Percentiles rank a stretch among this genome's conserved stretches.
These are phyloP conservation scores for Coffea humblotiana DNA, from an alignment of 305 asterid genomes.

Conservation along the genomic window DNA sequence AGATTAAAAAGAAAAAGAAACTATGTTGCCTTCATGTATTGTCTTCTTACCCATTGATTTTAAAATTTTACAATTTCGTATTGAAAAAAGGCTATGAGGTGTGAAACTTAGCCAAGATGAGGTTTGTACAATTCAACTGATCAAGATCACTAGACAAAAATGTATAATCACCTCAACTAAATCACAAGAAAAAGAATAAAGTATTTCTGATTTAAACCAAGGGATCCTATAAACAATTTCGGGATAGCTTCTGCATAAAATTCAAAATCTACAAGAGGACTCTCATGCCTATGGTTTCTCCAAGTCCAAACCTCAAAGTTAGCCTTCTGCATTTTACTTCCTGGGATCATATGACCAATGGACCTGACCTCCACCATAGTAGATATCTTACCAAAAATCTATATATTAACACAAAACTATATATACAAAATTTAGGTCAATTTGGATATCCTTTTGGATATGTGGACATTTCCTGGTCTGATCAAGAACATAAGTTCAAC, in stretches of 20 bases:
- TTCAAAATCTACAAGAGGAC: neutral
- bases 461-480: neutral
- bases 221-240: neutral
- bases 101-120: too few relatives aligned
- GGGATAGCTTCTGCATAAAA: neutral
- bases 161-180: neutral
- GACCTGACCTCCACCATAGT: neutral
- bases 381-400: neutral
- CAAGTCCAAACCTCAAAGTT: neutral
- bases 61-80: neutral
- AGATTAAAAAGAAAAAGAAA: too few relatives aligned
- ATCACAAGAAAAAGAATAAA: neutral
- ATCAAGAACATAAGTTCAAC: constrained; percentile 36
- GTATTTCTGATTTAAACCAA: neutral
- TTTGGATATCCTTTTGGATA: neutral
- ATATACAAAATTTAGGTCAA: neutral
- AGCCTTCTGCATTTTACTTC: neutral
- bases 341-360: neutral
- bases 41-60: too few relatives aligned
- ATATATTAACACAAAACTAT: neutral
- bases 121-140: neutral
- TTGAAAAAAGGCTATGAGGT: neutral
- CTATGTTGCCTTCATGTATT: too few relatives aligned
- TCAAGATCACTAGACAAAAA: neutral
- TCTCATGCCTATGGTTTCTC: neutral